Evolutionary conservation across 2,329 filamentous ascomycete species (phyloP).

Genomic region (Trichoderma sp.): DNA sequence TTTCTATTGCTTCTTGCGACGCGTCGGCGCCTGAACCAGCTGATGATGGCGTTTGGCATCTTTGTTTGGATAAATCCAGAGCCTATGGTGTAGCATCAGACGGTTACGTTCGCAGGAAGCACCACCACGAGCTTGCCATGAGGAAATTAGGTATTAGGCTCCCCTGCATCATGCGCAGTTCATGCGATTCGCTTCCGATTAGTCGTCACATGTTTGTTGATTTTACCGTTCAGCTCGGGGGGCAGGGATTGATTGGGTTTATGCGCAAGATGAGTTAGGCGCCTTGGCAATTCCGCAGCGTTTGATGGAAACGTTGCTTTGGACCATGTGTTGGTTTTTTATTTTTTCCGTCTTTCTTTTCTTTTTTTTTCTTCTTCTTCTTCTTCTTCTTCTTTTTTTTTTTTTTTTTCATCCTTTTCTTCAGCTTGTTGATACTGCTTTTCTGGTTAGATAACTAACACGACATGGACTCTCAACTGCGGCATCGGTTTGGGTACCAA

Average conservation of each 20-base stretch:
- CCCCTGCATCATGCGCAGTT: constrained; percentile 15
- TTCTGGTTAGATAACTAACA: too few relatives aligned
- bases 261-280: neutral
- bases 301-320: neutral
- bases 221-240: constrained; percentile 1
- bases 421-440: too few relatives aligned
- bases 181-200: constrained; percentile 9
- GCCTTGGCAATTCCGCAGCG: neutral
- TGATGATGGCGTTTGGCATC: constrained; percentile 16
- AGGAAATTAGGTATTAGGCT: constrained; percentile 7
- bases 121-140: neutral
- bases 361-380: neutral
- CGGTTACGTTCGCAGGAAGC: neutral
- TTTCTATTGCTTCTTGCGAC: neutral
- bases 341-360: neutral
- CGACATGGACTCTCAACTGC: too few relatives aligned
- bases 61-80: neutral
- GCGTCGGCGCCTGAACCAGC: constrained; percentile 15
- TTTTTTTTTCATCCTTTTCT: too few relatives aligned
- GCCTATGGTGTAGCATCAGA: neutral
- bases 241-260: neutral
- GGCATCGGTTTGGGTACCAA: constrained; percentile 3
- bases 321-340: neutral
- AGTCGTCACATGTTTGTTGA: constrained; percentile 11
- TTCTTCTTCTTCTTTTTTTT: too few relatives aligned